Base-by-base conservation (phyloP, 164 flowering plant species). In the Stephania japonica region DNA sequence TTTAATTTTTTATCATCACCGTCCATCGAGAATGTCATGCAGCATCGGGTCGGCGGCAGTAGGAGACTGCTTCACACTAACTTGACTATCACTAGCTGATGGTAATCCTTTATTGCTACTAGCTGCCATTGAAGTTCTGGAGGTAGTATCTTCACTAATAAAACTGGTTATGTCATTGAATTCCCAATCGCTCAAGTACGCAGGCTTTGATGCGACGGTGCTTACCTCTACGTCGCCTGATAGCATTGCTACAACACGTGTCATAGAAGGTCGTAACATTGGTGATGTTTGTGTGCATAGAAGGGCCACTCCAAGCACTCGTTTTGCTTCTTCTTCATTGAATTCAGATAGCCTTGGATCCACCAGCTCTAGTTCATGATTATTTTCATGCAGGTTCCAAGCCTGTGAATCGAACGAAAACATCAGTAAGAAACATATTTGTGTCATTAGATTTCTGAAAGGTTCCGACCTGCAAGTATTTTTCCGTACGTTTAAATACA, bases 281-380 rank as follows among this genome's bases (percentile, higher is more conserved):
- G 91, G 93, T 25, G 90, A 84, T 23, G 91, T 78, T 76, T 89
- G 93, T 10, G 85, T 89, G 85, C 93, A 89, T 70, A 89, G 38
- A 44, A 89, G 86, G 27, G 85, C 82, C 9, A 88, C 69, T 25
- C 84, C 78, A 14, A 88, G 79, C 16, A 89, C 67, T 44, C 86
- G 72, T 59, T 49, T 78, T 1, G 76, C 90, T 79, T 87, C 87
- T 47, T 78, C 80, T 70, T 80, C 84, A 32, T 78, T 43, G 47
- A 81, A 87, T 14, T 79, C 66, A 0, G 83, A 42, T 21, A 89
- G 23, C 19, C 19, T 65, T 11, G 79, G 67, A 72, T 77, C 79
- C 24, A 77, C 73, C 73, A 77, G 25, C 53, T 77, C 76, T 44
- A 77, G 32, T 7, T 18, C 69, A 18, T 65, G 70, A 11, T 64